Evolutionary conservation across 305 asterid genomes (phyloP).

Genomic region (Fraxinus sp.): DNA sequence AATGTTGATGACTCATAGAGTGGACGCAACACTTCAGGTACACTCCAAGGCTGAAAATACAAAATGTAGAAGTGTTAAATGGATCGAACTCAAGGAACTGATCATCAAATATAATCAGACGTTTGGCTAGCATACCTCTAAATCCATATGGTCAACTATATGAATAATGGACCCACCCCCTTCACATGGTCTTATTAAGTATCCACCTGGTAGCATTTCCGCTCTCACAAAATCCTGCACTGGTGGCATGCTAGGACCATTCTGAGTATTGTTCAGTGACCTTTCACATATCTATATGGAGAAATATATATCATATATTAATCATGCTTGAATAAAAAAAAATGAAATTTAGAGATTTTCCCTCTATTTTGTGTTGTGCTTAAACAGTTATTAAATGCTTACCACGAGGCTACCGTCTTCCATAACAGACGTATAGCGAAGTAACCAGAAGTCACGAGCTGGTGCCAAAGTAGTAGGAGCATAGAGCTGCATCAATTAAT

Average conservation of each 20-base stretch:
- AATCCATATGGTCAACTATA: constrained; percentile 84
- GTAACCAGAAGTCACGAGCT: constrained; percentile 94
- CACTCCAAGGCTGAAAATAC: constrained; percentile 84
- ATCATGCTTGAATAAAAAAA: background rate
- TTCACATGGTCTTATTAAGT: constrained; percentile 91
- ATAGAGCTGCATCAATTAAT: constrained; percentile 54
- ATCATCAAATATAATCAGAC: background rate
- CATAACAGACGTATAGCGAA: constrained; percentile 89
- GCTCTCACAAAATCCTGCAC: constrained; percentile 83
- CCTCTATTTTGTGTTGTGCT: background rate
- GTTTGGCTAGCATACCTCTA: constrained; percentile 57
- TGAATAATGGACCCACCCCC: constrained; percentile 97
- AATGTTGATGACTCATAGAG: constrained; percentile 81
- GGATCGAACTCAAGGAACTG: background rate
- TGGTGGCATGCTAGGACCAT: constrained; percentile 95
- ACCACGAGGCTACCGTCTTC: constrained; percentile 99
- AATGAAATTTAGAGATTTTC: background rate
- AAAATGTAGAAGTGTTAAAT: constrained; percentile 1
- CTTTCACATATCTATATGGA: constrained; percentile 73
- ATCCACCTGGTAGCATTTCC: constrained; percentile 87
- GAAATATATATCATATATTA: background rate
- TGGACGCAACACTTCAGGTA: constrained; percentile 95
- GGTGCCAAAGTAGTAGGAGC: constrained; percentile 93
- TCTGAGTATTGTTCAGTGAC: constrained; percentile 88
- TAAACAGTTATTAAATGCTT: constrained; percentile 18